phyloP scores from a whole-genome alignment of 306 rosid genomes.

The Prunus armeniaca region DNA sequence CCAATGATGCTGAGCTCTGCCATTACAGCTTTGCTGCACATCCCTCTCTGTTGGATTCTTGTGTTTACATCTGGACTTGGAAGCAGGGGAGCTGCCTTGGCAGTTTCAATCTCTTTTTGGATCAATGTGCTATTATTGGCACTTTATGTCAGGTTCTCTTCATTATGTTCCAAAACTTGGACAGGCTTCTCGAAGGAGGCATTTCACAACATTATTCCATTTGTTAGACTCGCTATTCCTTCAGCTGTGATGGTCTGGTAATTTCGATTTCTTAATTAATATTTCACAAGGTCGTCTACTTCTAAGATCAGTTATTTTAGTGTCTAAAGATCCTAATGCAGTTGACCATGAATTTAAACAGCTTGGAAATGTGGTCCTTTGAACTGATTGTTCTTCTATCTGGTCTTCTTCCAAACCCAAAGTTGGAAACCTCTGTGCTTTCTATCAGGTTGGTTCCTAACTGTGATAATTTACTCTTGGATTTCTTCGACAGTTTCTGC shows the following conservation, averaged over 20 bases:
- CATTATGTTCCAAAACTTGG: constrained; percentile 62
- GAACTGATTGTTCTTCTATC: constrained; percentile 63
- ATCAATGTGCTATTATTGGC: constrained; percentile 40
- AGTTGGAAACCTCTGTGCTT: constrained; percentile 61
- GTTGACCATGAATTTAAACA: constrained; percentile 24
- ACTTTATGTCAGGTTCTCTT: constrained; percentile 49
- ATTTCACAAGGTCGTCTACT: not conserved
- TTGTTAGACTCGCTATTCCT: constrained; percentile 59
- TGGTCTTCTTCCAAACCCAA: constrained; percentile 67
- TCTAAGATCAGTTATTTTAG: not conserved
- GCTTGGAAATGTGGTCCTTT: constrained; percentile 63
- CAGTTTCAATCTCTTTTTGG: constrained; percentile 60
- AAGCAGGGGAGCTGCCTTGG: constrained; percentile 61
- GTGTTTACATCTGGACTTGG: constrained; percentile 57
- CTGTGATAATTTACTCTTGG: not conserved
- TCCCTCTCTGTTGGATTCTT: constrained; percentile 51
- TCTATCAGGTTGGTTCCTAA: constrained; percentile 49
- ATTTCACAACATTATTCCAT: constrained; percentile 36
- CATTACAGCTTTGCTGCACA: constrained; percentile 38
- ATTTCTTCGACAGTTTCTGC: not conserved
- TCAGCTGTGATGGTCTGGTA: constrained; percentile 76
- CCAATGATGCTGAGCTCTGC: constrained; percentile 64
- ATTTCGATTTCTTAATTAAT: constrained; percentile 10
- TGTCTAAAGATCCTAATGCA: not conserved
- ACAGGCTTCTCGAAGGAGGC: constrained; percentile 60